These are phyloP conservation scores for Aphanomyces astaci DNA, from an alignment of 352 stramenopile species.

Conservation along the genomic window DNA sequence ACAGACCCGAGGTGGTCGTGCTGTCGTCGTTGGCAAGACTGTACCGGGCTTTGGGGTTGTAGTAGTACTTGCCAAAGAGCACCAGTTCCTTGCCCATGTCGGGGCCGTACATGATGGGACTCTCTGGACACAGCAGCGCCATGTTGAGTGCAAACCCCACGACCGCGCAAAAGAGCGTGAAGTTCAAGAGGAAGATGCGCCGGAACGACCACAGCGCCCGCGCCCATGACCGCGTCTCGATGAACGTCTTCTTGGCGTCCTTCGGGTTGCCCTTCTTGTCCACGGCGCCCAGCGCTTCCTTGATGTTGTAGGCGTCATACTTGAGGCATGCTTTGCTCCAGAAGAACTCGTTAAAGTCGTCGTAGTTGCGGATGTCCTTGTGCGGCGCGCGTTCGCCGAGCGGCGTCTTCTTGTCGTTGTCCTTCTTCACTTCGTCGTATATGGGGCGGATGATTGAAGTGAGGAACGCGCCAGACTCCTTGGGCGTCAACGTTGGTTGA, in stretches of 20 bases:
- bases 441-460: constrained; percentile 23
- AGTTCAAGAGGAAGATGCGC: constrained; percentile 77
- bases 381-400: constrained; percentile 62
- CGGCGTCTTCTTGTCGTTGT: constrained; percentile 31
- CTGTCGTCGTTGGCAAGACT: constrained; percentile 24
- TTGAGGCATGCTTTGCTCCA: constrained; percentile 82
- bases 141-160: constrained; percentile 65
- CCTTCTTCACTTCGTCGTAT: constrained; percentile 12
- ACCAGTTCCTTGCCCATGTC: constrained; percentile 28
- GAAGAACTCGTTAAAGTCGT: constrained; percentile 85
- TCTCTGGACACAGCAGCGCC: constrained; percentile 67
- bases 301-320: constrained; percentile 55
- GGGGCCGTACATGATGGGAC: constrained; percentile 58
- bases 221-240: constrained; percentile 67
- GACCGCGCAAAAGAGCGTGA: constrained; percentile 50
- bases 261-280: constrained; percentile 77
- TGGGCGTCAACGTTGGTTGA: background rate
- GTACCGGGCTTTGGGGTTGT: background rate
- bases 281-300: constrained; percentile 53
- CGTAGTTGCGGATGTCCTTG: constrained; percentile 72
- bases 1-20: constrained; percentile 27
- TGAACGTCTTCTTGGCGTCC: constrained; percentile 72
- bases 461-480: background rate
- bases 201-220: constrained; percentile 67
- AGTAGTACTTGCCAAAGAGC: background rate